Evolutionary conservation across 2,329 filamentous ascomycete genomes (phyloP), one percentile per base, ranked within the genome.

Genomic region (Fulvia fulva): DNA sequence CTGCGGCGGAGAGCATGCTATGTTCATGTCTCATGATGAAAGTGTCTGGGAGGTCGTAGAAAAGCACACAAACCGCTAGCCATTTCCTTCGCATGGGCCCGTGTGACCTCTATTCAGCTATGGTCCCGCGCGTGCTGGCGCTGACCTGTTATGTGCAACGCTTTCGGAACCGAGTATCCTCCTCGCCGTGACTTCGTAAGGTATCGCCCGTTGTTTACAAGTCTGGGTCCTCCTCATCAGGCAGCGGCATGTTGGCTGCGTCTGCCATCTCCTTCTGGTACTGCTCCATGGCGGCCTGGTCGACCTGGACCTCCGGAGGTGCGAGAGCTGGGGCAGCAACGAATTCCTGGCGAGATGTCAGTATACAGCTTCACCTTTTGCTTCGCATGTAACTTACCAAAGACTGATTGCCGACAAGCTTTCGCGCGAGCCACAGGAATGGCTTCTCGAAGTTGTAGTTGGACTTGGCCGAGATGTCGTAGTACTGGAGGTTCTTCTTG

Each of bases 381-480:
- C 9, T 21, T n/a, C 8, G 50, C 2, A 23, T 26, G 37, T 49
- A 14, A 80, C 88, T 70, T 81, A 94, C 90, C 76, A 96, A 80
- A 73, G 81, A 78, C 72, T 90, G 83, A 85, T 97, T 97, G 79
- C 93, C 94, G 71, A 96, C 92, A 59, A 99, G 87, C 87, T 99
- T 99, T 78, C 94, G 88, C 70, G 92, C 93, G 72, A 99, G 88
- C 94, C 94, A 97, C 72, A 97, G 88, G 90, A 99, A 97, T 65
- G 93, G 93, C 87, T 97, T 99, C 88, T 97, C 93, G 79, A 97
- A 97, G 87, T 97, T 97, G 83, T 99, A 97, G 86, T 97, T 97
- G 75, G 92, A 97, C 85, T 97, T 99, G 80, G 94, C 94, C 44
- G 91, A 97, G 77, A 97, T 97, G 72, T 97, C 94, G 85, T 99